phyloP scores from a whole-genome alignment of 129 eudicot genomes.

The Pulicaria dysenterica region DNA sequence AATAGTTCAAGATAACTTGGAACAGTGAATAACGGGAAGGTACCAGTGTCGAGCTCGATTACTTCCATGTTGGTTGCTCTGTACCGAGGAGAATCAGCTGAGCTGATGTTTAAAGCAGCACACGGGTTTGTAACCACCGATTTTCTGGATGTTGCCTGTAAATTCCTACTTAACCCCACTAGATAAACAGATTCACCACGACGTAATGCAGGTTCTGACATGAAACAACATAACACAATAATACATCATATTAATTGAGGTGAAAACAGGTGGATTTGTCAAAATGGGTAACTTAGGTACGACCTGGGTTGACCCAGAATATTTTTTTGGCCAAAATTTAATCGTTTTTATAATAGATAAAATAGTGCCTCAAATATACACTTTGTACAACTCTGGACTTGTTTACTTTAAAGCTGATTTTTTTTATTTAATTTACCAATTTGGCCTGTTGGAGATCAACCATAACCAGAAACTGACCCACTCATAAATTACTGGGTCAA shows the following conservation, averaged over 20 bases:
- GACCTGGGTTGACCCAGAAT: no score
- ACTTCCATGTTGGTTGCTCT: conserved; percentile 98
- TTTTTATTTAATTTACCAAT: no score
- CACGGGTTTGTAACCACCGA: conserved; percentile 87
- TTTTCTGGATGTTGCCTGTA: conserved; percentile 94
- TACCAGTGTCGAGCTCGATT: conserved; percentile 89
- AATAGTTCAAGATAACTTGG: neutral
- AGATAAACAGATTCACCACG: conserved; percentile 90
- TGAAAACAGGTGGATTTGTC: no score
- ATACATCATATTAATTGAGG: neutral
- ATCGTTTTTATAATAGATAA: no score
- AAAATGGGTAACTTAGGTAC: no score
- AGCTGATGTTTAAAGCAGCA: conserved; percentile 85
- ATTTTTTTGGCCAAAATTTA: no score
- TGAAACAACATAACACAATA: neutral
- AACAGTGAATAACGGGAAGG: conserved; percentile 1
- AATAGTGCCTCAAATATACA: no score
- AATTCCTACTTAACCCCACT: conserved; percentile 89
- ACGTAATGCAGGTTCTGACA: conserved; percentile 76
- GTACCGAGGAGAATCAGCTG: conserved; percentile 95
- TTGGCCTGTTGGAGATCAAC: neutral
- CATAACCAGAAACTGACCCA: neutral
- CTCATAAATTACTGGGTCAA: no score
- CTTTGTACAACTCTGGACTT: no score
- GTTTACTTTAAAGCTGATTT: no score